These are phyloP conservation scores for Papiliotrema flavescens DNA, from an alignment of 1,284 basidiomycete genomes.

Conservation along the genomic window DNA sequence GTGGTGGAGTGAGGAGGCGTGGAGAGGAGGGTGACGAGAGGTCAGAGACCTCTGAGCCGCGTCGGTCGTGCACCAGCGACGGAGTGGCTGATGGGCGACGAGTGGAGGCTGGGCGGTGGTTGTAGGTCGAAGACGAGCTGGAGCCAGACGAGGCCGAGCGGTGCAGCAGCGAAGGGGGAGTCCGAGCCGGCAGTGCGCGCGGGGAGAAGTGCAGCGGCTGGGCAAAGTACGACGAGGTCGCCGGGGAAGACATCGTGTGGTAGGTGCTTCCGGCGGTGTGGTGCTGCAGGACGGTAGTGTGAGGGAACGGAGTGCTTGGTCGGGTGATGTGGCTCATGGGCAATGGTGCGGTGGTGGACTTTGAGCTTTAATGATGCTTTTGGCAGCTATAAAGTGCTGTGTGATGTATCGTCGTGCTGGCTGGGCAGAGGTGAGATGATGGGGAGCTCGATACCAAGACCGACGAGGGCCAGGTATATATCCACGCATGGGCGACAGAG, in stretches of 20 bases:
- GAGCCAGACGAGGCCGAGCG: constrained; percentile 10
- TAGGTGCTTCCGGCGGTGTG: not conserved
- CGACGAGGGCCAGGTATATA: no score
- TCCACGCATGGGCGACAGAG: no score
- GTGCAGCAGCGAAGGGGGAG: constrained; percentile 27
- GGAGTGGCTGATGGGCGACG: not conserved
- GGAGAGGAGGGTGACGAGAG: not conserved
- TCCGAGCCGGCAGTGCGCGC: constrained; percentile 15
- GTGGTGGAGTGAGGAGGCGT: not conserved
- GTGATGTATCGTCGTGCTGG: no score
- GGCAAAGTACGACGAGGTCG: constrained; percentile 2
- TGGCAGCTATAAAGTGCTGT: no score
- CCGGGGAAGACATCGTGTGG: not conserved
- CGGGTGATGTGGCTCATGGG: not conserved
- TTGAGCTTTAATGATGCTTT: no score
- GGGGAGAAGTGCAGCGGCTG: constrained; percentile 25
- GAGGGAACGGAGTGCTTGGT: constrained; percentile 11
- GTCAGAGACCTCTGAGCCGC: not conserved
- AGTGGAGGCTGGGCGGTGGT: not conserved
- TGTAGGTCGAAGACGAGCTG: not conserved
- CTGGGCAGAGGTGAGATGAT: no score
- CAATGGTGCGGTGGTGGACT: no score
- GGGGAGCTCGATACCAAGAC: no score
- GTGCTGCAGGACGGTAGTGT: constrained; percentile 7
- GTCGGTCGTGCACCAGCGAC: not conserved